Base-by-base conservation (phyloP, 495 filamentous ascomycete species). In the Glutinoglossum americanum region DNA sequence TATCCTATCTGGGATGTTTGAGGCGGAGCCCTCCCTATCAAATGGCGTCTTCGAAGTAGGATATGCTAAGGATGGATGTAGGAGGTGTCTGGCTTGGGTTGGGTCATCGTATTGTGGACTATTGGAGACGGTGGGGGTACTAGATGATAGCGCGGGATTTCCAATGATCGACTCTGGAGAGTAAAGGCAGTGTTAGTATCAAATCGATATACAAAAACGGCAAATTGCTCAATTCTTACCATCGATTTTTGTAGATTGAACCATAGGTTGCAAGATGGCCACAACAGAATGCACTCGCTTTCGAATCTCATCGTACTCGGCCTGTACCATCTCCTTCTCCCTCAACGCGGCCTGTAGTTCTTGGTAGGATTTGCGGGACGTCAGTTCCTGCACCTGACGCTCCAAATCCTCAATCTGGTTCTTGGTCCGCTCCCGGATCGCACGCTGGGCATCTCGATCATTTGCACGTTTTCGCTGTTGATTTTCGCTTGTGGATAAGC, bases 371-470 rank as follows among this genome's bases (percentile, higher is more conserved):
- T 66, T 68, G 48, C 69, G 72, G 44, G 68, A 64, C 45, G 64
- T 73, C 59, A 79, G 76, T 33, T 86, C 82, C 19, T 74, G 76
- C 45, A 92, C 77, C 51, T 80, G 78, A 55, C 74, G 73, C 68
- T 93, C 84, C 23, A 94, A 72, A 21, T 69, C 72, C 55, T 89
- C 85, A 59, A 93, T 92, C 63, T 88, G 83, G 57, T 79, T 73
- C 63, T 87, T 89, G 9, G 84, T 93, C 58, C 88, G 76, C 63
- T 87, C 83, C 13, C 88, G 76, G 58, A 94, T 94, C 19, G 85
- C 85, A 49, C 86, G 79, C 66, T 94, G 88, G n/a, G 88, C 88
- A 68, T 89, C 85, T 51, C 88, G 78, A 66, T 94, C 88, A 68
- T 94, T 94, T 64, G 85, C 86, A 55, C 88, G 77, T 69, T 94